Base-by-base conservation (phyloP, 495 filamentous ascomycete species). In the Rostrohypoxylon terebratum region DNA sequence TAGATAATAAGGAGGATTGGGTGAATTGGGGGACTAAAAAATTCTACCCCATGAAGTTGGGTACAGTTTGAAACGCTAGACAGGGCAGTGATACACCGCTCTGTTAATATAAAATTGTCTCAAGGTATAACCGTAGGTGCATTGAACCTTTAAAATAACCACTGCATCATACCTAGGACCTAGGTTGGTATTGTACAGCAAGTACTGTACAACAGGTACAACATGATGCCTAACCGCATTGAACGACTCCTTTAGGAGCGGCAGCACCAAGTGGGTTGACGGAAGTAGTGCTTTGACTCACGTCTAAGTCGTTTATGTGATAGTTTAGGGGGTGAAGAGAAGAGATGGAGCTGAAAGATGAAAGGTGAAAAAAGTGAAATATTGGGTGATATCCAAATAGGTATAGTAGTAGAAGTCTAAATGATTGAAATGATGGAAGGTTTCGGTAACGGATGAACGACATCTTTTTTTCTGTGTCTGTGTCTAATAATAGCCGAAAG, bases 101-200 rank as follows among this genome's bases (percentile, higher is more conserved):
- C 62, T 69, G 66, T 44, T 16, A 61, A 73, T 68, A 66, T 62
- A 62, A 73, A 53, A 63, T 53, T 66, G 64, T 73, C 57, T 73
- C 71, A 63, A 48, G 66, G 54, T 66, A 44, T 36, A 58, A 53
- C 36, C 16, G 44, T n/a, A 36, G 20, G 31, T 16, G 51, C 51
- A 34, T 55, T 55, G 31, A 55, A n/a, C 16, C 20, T 55, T 36
- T 34, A 23, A 55, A 55, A 55, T 34, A 55, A 20, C 31, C 3
- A 16, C 28, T 55, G 51, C 14, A 36, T 36, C 51, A 42, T 42
- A n/a, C n/a, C n/a, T n/a, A n/a, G n/a, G n/a, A n/a, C n/a, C n/a
- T n/a, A n/a, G n/a, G n/a, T n/a, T n/a, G n/a, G n/a, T n/a, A n/a
- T n/a, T n/a, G n/a, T n/a, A n/a, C n/a, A n/a, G n/a, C n/a, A n/a